Percentiles rank a stretch among this genome's conserved stretches.
Conservation (phyloP, 2,329 filamentous ascomycete species). For the Alternaria postmessia region DNA sequence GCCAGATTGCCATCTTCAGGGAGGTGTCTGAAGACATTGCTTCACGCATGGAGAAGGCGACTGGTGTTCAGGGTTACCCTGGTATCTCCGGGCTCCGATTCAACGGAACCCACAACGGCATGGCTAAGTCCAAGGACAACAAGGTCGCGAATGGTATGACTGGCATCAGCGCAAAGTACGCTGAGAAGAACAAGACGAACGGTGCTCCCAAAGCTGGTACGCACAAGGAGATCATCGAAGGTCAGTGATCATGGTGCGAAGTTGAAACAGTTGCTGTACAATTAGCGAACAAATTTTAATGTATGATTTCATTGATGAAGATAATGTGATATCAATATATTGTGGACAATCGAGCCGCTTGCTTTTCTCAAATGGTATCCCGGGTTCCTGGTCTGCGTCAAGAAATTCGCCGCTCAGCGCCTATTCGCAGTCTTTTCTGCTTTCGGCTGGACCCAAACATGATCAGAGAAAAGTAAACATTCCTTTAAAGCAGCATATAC, state of each 20-base stretch:
- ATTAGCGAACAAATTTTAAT: no score
- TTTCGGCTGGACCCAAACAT: no score
- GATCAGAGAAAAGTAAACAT: neutral
- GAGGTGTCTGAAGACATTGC: constrained; percentile 69
- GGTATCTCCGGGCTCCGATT: constrained; percentile 65
- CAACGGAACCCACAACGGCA: constrained; percentile 69
- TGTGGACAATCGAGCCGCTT: no score
- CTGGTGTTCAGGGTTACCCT: constrained; percentile 67
- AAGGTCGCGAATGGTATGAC: constrained; percentile 61
- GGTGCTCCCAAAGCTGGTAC: constrained; percentile 58
- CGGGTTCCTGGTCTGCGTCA: no score
- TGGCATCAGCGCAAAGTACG: constrained; percentile 22
- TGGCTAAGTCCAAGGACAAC: constrained; percentile 59
- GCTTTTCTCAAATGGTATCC: no score
- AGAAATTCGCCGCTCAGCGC: no score
- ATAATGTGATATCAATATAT: no score
- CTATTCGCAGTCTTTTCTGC: no score
- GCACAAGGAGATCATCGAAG: constrained; percentile 35
- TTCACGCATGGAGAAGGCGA: constrained; percentile 67
- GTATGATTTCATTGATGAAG: no score
- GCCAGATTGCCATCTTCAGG: constrained; percentile 71
- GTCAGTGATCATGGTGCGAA: no score
- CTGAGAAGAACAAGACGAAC: constrained; percentile 53
- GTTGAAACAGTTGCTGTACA: no score
- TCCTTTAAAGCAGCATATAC: fast-evolving